phyloP scores from a whole-genome alignment of 768 basidiomycete genomes.

The Boletus sensibilis region DNA sequence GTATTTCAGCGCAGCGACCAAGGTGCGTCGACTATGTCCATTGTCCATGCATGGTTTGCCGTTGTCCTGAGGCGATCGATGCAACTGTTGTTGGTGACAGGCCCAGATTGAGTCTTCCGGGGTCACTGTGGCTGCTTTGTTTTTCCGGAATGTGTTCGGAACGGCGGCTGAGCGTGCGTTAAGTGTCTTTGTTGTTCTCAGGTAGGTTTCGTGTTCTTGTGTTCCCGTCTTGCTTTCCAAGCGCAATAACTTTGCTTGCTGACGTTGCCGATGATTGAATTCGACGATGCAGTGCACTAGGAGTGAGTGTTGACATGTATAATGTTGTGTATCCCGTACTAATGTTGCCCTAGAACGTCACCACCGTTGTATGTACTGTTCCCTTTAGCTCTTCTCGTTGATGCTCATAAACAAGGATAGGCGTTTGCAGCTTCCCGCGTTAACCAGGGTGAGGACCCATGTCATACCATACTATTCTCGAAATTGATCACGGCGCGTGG shows the following conservation, averaged over 20 bases:
- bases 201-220: slow-evolving; percentile 31
- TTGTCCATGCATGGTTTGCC: not conserved
- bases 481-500: too few species aligned
- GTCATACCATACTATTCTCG: not conserved
- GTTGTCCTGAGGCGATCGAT: not conserved
- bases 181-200: slow-evolving; percentile 55
- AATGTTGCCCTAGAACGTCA: slow-evolving; percentile 26
- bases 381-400: not conserved
- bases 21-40: slow-evolving; percentile 7
- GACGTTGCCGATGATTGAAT: not conserved
- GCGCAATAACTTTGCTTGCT: not conserved
- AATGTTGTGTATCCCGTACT: not conserved
- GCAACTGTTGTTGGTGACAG: slow-evolving; percentile 13
- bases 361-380: slow-evolving; percentile 29
- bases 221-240: not conserved
- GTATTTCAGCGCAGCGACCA: slow-evolving; percentile 45
- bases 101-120: slow-evolving; percentile 47
- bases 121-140: slow-evolving; percentile 58
- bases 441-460: slow-evolving; percentile 43
- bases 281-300: slow-evolving; percentile 35
- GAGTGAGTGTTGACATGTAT: slow-evolving; percentile 20
- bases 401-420: slow-evolving; percentile 24
- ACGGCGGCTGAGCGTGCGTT: slow-evolving; percentile 49
- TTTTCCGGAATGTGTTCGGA: slow-evolving; percentile 61
- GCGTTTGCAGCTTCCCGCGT: slow-evolving; percentile 51